phyloP scores from a whole-genome alignment of 768 basidiomycete species.

The Jaapia argillacea region DNA sequence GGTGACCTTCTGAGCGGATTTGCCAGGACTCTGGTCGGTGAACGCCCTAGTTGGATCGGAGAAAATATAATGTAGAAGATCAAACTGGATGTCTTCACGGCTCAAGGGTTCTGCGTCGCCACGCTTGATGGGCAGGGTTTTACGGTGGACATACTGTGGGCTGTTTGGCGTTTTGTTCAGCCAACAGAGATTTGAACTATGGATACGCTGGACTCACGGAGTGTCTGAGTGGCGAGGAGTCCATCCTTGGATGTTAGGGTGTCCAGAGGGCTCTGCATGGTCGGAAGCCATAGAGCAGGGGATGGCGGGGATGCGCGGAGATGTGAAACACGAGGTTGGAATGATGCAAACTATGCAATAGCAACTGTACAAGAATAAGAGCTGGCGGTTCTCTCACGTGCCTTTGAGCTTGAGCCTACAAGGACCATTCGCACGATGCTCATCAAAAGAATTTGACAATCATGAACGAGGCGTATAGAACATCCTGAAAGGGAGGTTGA shows the following conservation, averaged over 20 bases:
- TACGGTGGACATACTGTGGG: constrained; percentile 29
- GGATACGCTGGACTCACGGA: constrained; percentile 12
- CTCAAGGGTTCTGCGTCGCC: constrained; percentile 77
- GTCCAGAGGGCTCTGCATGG: constrained; percentile 6
- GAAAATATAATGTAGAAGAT: constrained; percentile 76
- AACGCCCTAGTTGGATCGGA: constrained; percentile 58
- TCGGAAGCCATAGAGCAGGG: constrained; percentile 19
- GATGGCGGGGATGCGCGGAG: constrained; percentile 6
- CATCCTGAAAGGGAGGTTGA: neutral
- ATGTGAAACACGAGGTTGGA: constrained; percentile 10
- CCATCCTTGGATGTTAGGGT: constrained; percentile 13
- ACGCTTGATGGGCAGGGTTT: constrained; percentile 72
- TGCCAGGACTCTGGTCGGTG: constrained; percentile 49
- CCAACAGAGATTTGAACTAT: neutral
- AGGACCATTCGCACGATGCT: neutral
- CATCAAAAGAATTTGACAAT: neutral
- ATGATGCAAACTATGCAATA: neutral
- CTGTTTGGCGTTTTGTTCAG: constrained; percentile 14
- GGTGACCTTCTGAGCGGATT: constrained; percentile 42
- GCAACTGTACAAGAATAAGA: neutral
- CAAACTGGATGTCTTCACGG: constrained; percentile 79
- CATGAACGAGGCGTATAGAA: neutral
- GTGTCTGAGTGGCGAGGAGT: constrained; percentile 18
- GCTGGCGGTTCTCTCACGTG: neutral
- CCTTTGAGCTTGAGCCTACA: neutral